A percentile compares a stretch with the other conserved stretches of the same genome.
phyloP scores from a whole-genome alignment of 352 stramenopile genomes.

The Peronospora farinosa region DNA sequence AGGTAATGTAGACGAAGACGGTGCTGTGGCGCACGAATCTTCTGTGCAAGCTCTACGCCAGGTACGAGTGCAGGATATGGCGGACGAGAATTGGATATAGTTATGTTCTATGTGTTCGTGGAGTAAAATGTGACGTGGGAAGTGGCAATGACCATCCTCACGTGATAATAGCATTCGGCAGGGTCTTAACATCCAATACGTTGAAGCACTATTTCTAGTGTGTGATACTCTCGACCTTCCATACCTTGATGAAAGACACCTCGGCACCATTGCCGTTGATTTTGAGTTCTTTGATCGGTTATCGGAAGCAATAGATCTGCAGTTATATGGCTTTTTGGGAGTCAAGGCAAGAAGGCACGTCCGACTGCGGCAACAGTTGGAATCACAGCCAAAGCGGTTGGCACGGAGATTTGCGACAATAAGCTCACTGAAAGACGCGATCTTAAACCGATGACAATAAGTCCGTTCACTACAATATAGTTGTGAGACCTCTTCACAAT shows the following conservation, averaged over 20 bases:
- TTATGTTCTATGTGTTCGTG: not conserved
- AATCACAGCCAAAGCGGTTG: conserved; percentile 18
- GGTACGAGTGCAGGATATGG: conserved; percentile 11
- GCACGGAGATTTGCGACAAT: conserved; percentile 18
- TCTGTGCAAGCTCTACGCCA: conserved; percentile 7
- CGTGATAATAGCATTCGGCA: conserved; percentile 12
- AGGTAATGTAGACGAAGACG: conserved; percentile 1
- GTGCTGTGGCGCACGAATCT: conserved; percentile 1
- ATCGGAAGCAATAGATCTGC: conserved; percentile 27
- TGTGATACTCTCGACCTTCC: conserved; percentile 3
- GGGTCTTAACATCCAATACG: conserved; percentile 16
- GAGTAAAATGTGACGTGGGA: conserved; percentile 10
- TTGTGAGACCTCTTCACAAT: conserved; percentile 39
- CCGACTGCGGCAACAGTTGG: conserved; percentile 13
- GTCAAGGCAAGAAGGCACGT: conserved; percentile 11
- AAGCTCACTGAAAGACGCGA: conserved; percentile 18
- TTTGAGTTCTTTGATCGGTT: conserved; percentile 6
- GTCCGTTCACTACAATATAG: conserved; percentile 40
- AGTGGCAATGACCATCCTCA: too few species aligned
- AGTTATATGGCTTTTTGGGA: conserved; percentile 34
- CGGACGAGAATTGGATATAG: conserved; percentile 29
- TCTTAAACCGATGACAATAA: conserved; percentile 41
- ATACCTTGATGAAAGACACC: not conserved
- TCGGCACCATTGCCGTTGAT: not conserved
- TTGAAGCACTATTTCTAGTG: conserved; percentile 3